These are phyloP conservation scores for Cercophora sp. DNA, from an alignment of 495 filamentous ascomycete species.

Conservation along the genomic window DNA sequence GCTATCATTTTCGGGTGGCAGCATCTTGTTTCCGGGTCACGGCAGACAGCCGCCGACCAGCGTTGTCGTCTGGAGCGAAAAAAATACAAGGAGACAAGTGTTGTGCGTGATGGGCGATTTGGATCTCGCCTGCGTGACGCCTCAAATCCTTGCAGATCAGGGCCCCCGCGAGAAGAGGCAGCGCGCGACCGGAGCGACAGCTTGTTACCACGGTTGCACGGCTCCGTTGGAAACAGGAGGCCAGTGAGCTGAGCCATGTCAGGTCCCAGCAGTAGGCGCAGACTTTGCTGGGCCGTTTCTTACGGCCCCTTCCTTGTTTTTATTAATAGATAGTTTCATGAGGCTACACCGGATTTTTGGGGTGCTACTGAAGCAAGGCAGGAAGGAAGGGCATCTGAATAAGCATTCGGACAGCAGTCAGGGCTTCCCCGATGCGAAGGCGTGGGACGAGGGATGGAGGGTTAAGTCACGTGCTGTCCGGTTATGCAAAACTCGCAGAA, in stretches of 20 bases:
- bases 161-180: not conserved
- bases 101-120: not conserved
- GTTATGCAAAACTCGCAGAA: constrained; percentile 14
- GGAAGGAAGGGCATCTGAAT: too few relatives aligned
- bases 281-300: not conserved
- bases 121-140: constrained; percentile 20
- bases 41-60: constrained; percentile 4
- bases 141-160: constrained; percentile 17
- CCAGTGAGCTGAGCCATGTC: not conserved
- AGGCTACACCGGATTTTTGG: too few relatives aligned
- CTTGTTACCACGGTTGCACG: not conserved
- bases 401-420: too few relatives aligned
- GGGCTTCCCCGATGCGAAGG: too few relatives aligned
- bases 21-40: not conserved
- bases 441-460: too few relatives aligned
- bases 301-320: not conserved
- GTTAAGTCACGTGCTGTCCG: constrained; percentile 12
- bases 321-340: not conserved
- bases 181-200: not conserved
- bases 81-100: not conserved
- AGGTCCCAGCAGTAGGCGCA: not conserved
- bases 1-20: not conserved
- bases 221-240: constrained; percentile 1
- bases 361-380: too few relatives aligned
- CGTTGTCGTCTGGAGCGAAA: not conserved